phyloP scores from a whole-genome alignment of 1,284 basidiomycete genomes.

The Pyrrhoderma lamaoense region DNA sequence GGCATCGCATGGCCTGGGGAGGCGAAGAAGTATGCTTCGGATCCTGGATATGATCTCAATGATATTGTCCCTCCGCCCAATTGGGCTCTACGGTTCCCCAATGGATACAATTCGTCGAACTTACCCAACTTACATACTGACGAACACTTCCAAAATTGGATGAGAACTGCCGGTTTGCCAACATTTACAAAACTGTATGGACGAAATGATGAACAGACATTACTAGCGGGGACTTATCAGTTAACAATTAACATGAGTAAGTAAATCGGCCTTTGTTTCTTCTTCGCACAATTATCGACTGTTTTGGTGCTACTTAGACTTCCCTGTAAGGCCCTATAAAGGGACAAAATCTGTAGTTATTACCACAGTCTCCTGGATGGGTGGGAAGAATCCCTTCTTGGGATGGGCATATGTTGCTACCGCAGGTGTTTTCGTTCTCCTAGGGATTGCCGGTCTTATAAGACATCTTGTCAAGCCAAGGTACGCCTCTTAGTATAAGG shows the following conservation, averaged over 20 bases:
- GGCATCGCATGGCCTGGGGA: slow-evolving; percentile 96
- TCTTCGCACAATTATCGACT: slow-evolving; percentile 15
- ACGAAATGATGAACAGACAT: slow-evolving; percentile 75
- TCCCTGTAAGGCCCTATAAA: slow-evolving; percentile 84
- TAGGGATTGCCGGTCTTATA: slow-evolving; percentile 85
- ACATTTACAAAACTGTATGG: slow-evolving; percentile 95
- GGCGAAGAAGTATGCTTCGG: slow-evolving; percentile 76
- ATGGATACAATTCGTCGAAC: slow-evolving; percentile 63
- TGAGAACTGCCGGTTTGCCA: slow-evolving; percentile 94
- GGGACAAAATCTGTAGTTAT: slow-evolving; percentile 97
- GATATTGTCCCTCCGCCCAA: slow-evolving; percentile 90
- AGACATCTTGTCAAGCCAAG: slow-evolving; percentile 91
- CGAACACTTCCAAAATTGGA: slow-evolving; percentile 99
- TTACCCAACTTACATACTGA: slow-evolving; percentile 71
- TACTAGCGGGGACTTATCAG: slow-evolving; percentile 73
- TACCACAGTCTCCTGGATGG: slow-evolving; percentile 96
- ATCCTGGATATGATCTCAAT: slow-evolving; percentile 49
- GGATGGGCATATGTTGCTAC: slow-evolving; percentile 96
- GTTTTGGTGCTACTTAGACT: slow-evolving; percentile 51
- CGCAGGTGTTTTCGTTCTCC: slow-evolving; percentile 78
- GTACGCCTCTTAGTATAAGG: no score
- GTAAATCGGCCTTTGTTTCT: slow-evolving; percentile 26
- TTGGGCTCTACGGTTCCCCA: slow-evolving; percentile 69
- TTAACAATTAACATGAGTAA: slow-evolving; percentile 79
- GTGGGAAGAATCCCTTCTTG: slow-evolving; percentile 95